Evolutionary conservation across 2,329 filamentous ascomycete species (phyloP).

Genomic region (Sclerotinia sclerotiorum): DNA sequence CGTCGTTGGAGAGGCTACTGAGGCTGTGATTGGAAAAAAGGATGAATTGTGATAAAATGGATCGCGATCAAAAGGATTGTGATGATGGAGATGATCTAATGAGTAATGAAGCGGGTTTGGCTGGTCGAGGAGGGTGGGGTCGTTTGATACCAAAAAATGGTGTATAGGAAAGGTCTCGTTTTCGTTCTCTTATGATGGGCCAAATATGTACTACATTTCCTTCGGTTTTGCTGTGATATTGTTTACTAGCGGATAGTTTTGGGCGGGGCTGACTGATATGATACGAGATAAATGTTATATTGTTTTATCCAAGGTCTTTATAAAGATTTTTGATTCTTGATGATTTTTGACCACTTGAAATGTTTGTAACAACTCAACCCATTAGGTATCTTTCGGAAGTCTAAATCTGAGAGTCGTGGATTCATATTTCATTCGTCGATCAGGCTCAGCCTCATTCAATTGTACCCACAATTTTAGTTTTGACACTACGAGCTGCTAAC

Average conservation of each 20-base stretch:
- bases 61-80: neutral
- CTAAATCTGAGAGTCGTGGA: too few relatives aligned
- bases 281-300: conserved; percentile 11
- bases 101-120: conserved; percentile 11
- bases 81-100: conserved; percentile 2
- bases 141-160: neutral
- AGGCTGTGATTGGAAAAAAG: conserved; percentile 40
- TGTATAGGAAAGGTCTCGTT: neutral
- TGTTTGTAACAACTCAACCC: too few relatives aligned
- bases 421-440: neutral
- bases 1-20: conserved; percentile 44
- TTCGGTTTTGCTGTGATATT: neutral
- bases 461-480: neutral
- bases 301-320: too few relatives aligned
- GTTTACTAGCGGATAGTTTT: conserved; percentile 6
- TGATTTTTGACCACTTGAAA: too few relatives aligned
- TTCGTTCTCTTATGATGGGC: neutral
- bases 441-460: neutral
- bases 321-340: too few relatives aligned
- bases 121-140: neutral
- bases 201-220: neutral
- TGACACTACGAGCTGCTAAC: conserved; percentile 2
- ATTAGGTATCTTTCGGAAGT: too few relatives aligned
- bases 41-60: conserved; percentile 50
- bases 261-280: neutral